Base-by-base conservation (phyloP, 1,139 yeast species). In the Petasospora fabianii region DNA sequence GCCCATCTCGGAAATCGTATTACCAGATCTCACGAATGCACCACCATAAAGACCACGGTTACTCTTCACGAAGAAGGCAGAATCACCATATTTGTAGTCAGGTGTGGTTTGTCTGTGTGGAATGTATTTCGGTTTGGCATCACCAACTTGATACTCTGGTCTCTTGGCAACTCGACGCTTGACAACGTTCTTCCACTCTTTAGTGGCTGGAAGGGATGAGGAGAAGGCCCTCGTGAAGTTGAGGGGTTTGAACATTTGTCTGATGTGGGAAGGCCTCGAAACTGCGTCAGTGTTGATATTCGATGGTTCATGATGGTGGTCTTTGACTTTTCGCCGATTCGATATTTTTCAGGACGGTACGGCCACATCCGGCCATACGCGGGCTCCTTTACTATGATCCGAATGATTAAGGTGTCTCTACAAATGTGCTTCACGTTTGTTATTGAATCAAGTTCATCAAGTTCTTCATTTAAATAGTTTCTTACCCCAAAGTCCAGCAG, bases 1-100 rank as follows among this genome's bases (percentile, higher is more conserved):
- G 50, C 75, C 75, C 44, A 80, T 77, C 59, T 87, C 96, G 12
- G 95, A 79, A 46, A 90, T 75, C 43, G 79, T 76, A 62, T 86
- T 77, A 49, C 96, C 94, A 48, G 80, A 74, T 51, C 78, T 80
- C 44, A 87, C 77, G 58, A 83, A 85, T 43, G 84, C 76, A 14
- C 97, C 97, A 18, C 97, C 98, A 60, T 76, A 90, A 35, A 92
- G 71, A 8, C 97, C 97, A 42, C 83, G 68, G 61, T 90, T 86
- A 53, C 90, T 81, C 62, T 90, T 83, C 60, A 88, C 88, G 68
- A 80, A 90, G 49, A 79, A 71, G 42, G 71, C 66, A 4, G 96
- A 71, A 47, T 84, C 90, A 26, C 87, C 88, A 60, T 82, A 90
- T 38, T 87, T 84, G 62, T 92, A 92, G 14, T 74, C 81, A 12